These are phyloP conservation scores for Prasinococcaceae sp. DNA, from an alignment of 139 green algal species.

Conservation along the genomic window DNA sequence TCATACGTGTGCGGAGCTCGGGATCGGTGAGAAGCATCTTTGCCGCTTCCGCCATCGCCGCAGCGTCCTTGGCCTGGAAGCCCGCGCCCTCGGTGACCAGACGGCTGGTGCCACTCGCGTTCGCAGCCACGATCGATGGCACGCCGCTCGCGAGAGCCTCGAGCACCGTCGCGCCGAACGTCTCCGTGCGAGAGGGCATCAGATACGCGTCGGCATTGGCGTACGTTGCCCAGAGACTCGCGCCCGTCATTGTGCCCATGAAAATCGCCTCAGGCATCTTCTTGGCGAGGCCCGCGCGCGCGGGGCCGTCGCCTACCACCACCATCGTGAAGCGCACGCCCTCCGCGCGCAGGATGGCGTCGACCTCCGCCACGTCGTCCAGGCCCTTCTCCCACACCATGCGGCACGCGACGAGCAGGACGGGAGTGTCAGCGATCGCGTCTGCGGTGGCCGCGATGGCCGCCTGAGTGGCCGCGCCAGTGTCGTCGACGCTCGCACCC, in stretches of 20 bases:
- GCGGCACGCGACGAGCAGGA: constrained; percentile 1
- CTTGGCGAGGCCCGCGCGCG: background rate
- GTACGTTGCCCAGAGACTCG: background rate
- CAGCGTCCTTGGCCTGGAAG: no score
- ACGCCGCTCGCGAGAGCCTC: constrained; percentile 6
- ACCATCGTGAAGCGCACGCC: background rate
- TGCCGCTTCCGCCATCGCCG: no score
- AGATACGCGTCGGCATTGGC: constrained; percentile 7
- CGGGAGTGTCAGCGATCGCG: background rate
- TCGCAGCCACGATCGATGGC: constrained; percentile 1
- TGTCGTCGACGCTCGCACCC: background rate
- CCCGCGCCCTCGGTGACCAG: no score
- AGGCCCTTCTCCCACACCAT: constrained; percentile 15
- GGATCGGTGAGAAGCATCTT: no score
- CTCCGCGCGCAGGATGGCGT: background rate
- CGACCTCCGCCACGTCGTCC: constrained; percentile 4
- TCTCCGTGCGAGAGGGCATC: constrained; percentile 8
- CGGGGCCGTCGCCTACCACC: constrained; percentile 10
- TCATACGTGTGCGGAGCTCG: no score
- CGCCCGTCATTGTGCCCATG: background rate
- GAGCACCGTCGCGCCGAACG: constrained; percentile 10
- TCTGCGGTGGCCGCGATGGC: background rate
- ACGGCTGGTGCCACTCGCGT: no score
- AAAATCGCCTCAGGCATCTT: constrained; percentile 4
- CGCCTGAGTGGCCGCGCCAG: background rate